Conservation (phyloP, 441 rosid species). For the Mallotus japonicus region DNA sequence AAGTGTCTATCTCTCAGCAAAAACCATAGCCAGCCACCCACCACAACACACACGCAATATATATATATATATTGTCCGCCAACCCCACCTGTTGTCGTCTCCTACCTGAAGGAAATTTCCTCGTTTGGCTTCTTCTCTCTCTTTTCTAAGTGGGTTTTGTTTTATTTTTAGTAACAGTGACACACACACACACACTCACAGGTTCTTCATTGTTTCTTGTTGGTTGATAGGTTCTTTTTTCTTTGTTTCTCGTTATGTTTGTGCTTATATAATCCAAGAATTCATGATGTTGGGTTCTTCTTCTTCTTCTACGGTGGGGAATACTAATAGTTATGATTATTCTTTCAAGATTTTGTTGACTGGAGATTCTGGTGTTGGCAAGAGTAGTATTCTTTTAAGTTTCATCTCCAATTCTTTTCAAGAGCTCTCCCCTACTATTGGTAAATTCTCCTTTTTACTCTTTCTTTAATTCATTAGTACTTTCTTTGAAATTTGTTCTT, state of each 20-base stretch:
- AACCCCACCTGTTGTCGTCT: not conserved
- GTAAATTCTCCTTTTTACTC: constrained; percentile 26
- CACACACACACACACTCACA: no score
- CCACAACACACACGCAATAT: not conserved
- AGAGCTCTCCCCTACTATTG: constrained; percentile 56
- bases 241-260: not conserved
- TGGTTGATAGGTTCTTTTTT: not conserved
- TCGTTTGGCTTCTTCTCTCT: not conserved
- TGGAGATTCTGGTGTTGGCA: constrained; percentile 80
- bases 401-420: constrained; percentile 53
- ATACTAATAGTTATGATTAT: constrained; percentile 44
- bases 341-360: constrained; percentile 66
- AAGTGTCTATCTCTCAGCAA: no score
- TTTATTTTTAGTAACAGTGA: no score
- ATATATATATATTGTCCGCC: not conserved
- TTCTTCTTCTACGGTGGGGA: constrained; percentile 33
- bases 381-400: constrained; percentile 60
- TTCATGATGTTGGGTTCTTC: constrained; percentile 26
- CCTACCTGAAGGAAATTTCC: not conserved
- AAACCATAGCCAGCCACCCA: no score
- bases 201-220: not conserved
- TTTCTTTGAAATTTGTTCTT: not conserved
- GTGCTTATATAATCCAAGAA: not conserved
- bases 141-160: no score
- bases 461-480: not conserved